Evolutionary conservation across 441 rosid genomes (phyloP), one percentile per base, ranked within the genome.

Genomic region (Croton setiger): DNA sequence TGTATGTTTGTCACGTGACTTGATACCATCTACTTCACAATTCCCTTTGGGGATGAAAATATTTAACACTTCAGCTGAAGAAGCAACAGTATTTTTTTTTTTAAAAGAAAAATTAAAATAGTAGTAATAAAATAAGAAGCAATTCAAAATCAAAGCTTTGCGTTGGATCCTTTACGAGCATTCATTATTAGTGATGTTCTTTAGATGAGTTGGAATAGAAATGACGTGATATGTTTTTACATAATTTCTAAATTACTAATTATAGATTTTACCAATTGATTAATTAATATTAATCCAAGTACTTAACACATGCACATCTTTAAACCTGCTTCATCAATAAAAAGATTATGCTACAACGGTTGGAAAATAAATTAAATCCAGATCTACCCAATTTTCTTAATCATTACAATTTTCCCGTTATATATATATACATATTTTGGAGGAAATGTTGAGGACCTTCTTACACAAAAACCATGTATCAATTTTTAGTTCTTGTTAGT

Each of bases 1-100:
- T 37, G 7, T 37, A 37, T 37, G 55, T 11, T 20, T 66, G 61
- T 57, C 78, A 78, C 76, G 78, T 79, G 72, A 71, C 70, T 64
- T 49, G 74, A 76, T 70, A 18, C 75, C 66, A 18, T 61, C 7
- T 1, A 37, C n/a, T n/a, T n/a, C n/a, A n/a, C n/a, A n/a, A n/a
- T n/a, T n/a, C n/a, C n/a, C n/a, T n/a, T n/a, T n/a, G n/a, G n/a
- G n/a, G n/a, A n/a, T n/a, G n/a, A n/a, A n/a, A n/a, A n/a, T n/a
- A n/a, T n/a, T n/a, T n/a, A n/a, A n/a, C n/a, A n/a, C n/a, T n/a
- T n/a, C n/a, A n/a, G n/a, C n/a, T n/a, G n/a, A 8, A 37, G 41
- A 37, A 8, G 41, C 41, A 4, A 8, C 41, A 37, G 7, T 37
- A 5, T 37, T 37, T 37, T 4, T 37, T 37, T 37, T 37, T 8